Conservation (phyloP, 805 yeast species). For the Saturnispora sekii region DNA sequence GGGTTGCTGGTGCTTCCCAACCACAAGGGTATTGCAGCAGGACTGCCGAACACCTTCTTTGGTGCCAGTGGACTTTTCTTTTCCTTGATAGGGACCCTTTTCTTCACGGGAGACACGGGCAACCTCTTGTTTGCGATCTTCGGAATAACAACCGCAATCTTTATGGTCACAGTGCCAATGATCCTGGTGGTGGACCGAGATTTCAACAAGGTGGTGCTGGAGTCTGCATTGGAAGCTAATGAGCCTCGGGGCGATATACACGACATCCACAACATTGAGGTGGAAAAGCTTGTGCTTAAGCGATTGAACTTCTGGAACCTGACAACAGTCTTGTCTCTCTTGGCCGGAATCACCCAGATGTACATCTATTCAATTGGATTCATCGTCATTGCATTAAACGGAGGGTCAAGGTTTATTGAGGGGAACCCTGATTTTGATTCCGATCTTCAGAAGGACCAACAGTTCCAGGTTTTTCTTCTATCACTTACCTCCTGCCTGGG, state of each 20-base stretch:
- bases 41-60: conserved; percentile 63
- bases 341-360: conserved; percentile 64
- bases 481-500: conserved; percentile 63
- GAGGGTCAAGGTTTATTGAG: conserved; percentile 15
- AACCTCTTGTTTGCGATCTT: conserved; percentile 41
- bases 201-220: conserved; percentile 14
- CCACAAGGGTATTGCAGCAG: conserved; percentile 63
- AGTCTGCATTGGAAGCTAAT: background rate
- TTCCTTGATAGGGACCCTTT: conserved; percentile 43
- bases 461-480: conserved; percentile 61
- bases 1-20: conserved; percentile 63
- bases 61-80: conserved; percentile 67
- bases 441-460: conserved; percentile 45
- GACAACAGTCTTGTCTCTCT: conserved; percentile 39
- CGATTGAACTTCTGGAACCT: conserved; percentile 40
- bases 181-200: conserved; percentile 33
- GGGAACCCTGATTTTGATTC: conserved; percentile 6
- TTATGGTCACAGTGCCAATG: conserved; percentile 38
- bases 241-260: background rate
- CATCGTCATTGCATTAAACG: conserved; percentile 43
- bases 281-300: conserved; percentile 17
- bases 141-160: conserved; percentile 32
- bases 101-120: conserved; percentile 50
- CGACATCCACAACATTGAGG: conserved; percentile 5
- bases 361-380: conserved; percentile 70